These are phyloP conservation scores for Didymella pinodella DNA, from an alignment of 2,329 filamentous ascomycete species.

Conservation along the genomic window DNA sequence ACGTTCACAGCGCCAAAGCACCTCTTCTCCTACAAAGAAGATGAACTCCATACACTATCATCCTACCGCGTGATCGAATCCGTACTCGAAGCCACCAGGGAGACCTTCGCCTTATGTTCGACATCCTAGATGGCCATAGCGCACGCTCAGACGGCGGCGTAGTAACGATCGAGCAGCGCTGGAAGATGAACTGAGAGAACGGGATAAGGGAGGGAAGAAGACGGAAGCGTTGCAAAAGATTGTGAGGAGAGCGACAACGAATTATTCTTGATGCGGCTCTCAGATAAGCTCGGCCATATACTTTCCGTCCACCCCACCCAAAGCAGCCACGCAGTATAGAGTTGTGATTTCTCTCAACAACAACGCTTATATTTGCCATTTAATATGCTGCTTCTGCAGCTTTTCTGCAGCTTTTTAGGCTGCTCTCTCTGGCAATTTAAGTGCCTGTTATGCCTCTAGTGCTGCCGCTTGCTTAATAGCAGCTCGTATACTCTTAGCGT, in stretches of 20 bases:
- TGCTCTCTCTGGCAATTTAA: too few relatives aligned
- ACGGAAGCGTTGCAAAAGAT: constrained; percentile 19
- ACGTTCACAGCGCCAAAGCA: constrained; percentile 30
- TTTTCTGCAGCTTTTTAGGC: too few relatives aligned
- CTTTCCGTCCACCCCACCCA: too few relatives aligned
- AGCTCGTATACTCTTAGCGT: too few relatives aligned
- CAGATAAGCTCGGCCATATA: too few relatives aligned
- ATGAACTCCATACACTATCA: constrained; percentile 25
- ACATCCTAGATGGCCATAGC: constrained; percentile 34
- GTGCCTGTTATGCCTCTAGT: too few relatives aligned
- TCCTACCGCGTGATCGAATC: constrained; percentile 33
- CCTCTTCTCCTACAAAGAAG: constrained; percentile 33
- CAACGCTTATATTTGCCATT: too few relatives aligned
- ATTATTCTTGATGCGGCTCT: not conserved
- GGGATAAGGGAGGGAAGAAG: constrained; percentile 25
- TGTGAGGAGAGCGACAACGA: not conserved
- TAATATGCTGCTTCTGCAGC: too few relatives aligned
- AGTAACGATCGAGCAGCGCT: constrained; percentile 27
- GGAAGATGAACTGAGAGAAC: constrained; percentile 26
- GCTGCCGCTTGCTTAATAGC: too few relatives aligned
- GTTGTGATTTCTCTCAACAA: too few relatives aligned
- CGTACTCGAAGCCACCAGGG: constrained; percentile 22
- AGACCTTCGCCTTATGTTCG: constrained; percentile 30
- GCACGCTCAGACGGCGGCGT: constrained; percentile 30
- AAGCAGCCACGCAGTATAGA: too few relatives aligned